These are phyloP conservation scores for Diaporthe nobilis DNA, from an alignment of 2,329 filamentous ascomycete species.

Conservation along the genomic window DNA sequence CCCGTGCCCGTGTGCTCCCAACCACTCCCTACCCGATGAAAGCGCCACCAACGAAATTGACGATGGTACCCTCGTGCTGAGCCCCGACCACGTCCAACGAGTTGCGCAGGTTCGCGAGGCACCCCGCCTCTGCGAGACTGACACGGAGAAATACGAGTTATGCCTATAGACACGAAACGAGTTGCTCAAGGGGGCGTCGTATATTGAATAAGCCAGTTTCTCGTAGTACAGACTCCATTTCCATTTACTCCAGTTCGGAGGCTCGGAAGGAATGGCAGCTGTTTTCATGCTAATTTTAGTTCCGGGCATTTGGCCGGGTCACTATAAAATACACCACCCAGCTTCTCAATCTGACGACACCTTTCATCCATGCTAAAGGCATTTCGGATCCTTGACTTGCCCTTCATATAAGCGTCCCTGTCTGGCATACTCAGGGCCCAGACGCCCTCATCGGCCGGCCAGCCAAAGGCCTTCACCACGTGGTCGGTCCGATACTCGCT, in stretches of 20 bases:
- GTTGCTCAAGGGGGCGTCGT: background rate
- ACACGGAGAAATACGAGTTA: background rate
- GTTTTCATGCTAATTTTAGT: background rate
- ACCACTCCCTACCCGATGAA: background rate
- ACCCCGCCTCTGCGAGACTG: no score
- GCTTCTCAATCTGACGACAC: conserved; percentile 25
- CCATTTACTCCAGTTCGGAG: background rate
- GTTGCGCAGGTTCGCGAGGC: background rate
- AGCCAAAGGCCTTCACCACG: conserved; percentile 15
- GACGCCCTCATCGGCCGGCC: conserved; percentile 16
- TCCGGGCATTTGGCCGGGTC: conserved; percentile 12
- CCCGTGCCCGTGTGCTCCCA: background rate
- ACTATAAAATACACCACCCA: conserved; percentile 15
- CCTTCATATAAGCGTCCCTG: background rate
- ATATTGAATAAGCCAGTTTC: background rate
- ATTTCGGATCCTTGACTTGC: conserved; percentile 17
- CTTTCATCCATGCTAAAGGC: conserved; percentile 18
- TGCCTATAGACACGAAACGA: background rate
- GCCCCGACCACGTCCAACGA: background rate
- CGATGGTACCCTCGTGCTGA: background rate
- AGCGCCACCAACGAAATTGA: background rate
- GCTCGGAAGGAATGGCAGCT: conserved; percentile 5
- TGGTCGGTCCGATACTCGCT: background rate
- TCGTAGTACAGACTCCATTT: conserved; percentile 2
- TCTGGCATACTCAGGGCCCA: conserved; percentile 9